Conservation (phyloP, 257 asterid species). For the Gardenia jasminoides region DNA sequence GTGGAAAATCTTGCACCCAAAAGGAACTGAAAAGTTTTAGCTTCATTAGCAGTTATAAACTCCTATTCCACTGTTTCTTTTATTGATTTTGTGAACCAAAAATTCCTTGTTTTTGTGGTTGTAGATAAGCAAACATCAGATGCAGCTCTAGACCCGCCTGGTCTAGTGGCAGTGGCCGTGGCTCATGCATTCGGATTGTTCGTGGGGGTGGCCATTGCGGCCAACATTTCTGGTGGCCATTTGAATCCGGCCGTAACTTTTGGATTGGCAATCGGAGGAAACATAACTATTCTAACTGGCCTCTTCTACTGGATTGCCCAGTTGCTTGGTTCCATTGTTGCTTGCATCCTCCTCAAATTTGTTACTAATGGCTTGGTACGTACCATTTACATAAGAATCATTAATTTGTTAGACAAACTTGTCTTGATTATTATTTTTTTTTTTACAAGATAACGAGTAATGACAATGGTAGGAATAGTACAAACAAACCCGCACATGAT, state of each 20-base stretch:
- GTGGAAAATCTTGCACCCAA: neutral
- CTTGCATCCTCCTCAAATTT: constrained; percentile 56
- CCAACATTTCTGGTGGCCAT: constrained; percentile 81
- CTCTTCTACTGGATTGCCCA: constrained; percentile 76
- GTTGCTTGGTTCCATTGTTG: constrained; percentile 60
- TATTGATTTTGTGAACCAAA: neutral
- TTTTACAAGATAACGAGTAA: too few species aligned
- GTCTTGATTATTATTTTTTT: neutral
- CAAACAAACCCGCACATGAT: too few species aligned
- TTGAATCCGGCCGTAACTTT: constrained; percentile 79
- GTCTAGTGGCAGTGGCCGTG: constrained; percentile 66
- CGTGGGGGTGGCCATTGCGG: constrained; percentile 72
- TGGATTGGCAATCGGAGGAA: constrained; percentile 75
- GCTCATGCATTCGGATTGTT: constrained; percentile 78
- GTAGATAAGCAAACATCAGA: constrained; percentile 49
- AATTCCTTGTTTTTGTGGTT: neutral
- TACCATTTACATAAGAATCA: neutral
- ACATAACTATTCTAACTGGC: constrained; percentile 67
- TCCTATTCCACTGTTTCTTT: neutral
- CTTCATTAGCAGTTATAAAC: neutral
- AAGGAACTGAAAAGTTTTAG: neutral
- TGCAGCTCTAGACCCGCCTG: constrained; percentile 58
- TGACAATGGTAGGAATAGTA: too few species aligned
- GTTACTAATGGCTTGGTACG: constrained; percentile 63
- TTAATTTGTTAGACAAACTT: neutral